phyloP scores from a whole-genome alignment of 306 rosid genomes.

The Vicia faba region DNA sequence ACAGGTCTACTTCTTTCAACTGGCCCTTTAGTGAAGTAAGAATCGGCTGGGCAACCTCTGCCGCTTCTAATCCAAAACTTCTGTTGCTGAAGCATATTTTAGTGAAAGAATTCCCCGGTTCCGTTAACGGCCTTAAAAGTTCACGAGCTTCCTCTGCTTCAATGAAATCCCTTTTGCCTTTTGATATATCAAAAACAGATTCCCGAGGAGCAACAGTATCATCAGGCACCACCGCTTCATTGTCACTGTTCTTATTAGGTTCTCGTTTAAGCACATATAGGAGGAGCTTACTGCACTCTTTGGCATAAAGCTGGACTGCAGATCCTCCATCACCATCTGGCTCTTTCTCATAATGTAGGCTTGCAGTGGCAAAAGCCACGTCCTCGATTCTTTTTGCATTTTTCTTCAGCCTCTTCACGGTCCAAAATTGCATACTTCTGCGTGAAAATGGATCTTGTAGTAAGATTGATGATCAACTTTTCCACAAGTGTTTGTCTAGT shows the following conservation, averaged over 20 bases:
- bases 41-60: conserved; percentile 68
- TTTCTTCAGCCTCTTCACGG: conserved; percentile 77
- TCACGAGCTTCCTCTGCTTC: conserved; percentile 80
- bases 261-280: conserved; percentile 78
- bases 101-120: conserved; percentile 70
- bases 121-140: conserved; percentile 70
- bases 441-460: conserved; percentile 73
- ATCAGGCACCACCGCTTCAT: conserved; percentile 43
- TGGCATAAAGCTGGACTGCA: conserved; percentile 96
- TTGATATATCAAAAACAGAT: conserved; percentile 79
- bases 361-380: conserved; percentile 72
- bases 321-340: conserved; percentile 98
- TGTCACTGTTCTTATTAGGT: conserved; percentile 44
- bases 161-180: conserved; percentile 69
- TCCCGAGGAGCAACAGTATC: conserved; percentile 37
- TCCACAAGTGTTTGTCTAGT: conserved; percentile 86
- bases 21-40: conserved; percentile 67
- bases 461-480: conserved; percentile 82
- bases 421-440: conserved; percentile 75
- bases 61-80: conserved; percentile 79
- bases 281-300: conserved; percentile 85
- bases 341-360: conserved; percentile 63
- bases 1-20: conserved; percentile 77
- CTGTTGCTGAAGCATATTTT: conserved; percentile 94
- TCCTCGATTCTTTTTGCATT: conserved; percentile 82